A percentile compares a stretch with the other conserved stretches of the same genome.
phyloP scores from a whole-genome alignment of 768 basidiomycete genomes.

The Boletellus sp. region DNA sequence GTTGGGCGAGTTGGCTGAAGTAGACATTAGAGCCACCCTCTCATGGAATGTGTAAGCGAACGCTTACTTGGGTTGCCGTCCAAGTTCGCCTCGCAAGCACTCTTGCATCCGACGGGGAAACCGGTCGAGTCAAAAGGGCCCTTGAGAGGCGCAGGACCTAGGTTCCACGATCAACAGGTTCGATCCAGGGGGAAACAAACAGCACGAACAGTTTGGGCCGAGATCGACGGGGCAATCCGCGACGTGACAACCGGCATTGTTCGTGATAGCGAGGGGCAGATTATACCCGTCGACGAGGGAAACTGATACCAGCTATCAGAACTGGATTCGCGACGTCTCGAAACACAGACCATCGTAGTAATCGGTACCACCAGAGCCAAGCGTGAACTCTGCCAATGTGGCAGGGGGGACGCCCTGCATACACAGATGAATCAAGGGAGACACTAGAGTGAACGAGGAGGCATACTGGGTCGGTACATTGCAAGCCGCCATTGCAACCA shows the following conservation, averaged over 20 bases:
- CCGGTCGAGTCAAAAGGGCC: slow-evolving; percentile 54
- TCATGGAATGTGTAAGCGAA: not conserved
- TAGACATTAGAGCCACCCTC: not conserved
- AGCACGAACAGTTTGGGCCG: slow-evolving; percentile 46
- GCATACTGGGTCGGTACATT: slow-evolving; percentile 51
- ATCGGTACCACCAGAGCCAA: slow-evolving; percentile 44
- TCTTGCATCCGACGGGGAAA: slow-evolving; percentile 57
- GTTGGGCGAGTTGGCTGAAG: slow-evolving; percentile 52
- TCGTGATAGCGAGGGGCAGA: slow-evolving; percentile 55
- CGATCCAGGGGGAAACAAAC: not conserved
- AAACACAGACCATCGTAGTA: slow-evolving; percentile 55
- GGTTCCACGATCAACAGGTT: not conserved
- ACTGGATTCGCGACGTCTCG: not conserved
- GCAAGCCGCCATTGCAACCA: slow-evolving; percentile 66
- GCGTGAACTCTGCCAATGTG: slow-evolving; percentile 66
- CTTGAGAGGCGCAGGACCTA: slow-evolving; percentile 48
- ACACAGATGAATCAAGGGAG: not conserved
- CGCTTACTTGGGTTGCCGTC: slow-evolving; percentile 31
- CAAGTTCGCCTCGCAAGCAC: slow-evolving; percentile 47
- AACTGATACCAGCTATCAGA: slow-evolving; percentile 33
- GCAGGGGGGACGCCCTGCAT: slow-evolving; percentile 62
- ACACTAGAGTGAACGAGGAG: not conserved
- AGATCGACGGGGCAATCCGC: slow-evolving; percentile 63
- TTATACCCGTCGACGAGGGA: slow-evolving; percentile 68
- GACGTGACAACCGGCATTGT: slow-evolving; percentile 50